Percentiles rank a stretch among this genome's conserved stretches.
phyloP scores from a whole-genome alignment of 202 grass and related monocot genomes.

The Dendrocalamus latiflorus region DNA sequence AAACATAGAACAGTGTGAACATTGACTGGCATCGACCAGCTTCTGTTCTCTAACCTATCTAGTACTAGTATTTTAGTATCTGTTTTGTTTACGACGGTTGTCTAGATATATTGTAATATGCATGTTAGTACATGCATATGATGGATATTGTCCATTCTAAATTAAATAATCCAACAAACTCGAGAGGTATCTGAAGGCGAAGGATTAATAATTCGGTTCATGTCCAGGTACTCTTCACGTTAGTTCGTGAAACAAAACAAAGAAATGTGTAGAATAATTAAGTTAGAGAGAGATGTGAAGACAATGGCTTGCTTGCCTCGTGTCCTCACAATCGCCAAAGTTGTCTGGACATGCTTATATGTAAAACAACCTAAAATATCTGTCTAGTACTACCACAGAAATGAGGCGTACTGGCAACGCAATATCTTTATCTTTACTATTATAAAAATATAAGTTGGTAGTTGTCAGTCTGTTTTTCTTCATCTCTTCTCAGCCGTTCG shows the following conservation, averaged over 20 bases:
- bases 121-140: not conserved
- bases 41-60: not conserved
- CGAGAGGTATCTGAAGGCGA: conserved; percentile 6
- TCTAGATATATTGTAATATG: not conserved
- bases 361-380: not conserved
- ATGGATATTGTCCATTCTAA: not conserved
- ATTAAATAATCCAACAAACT: conserved; percentile 16
- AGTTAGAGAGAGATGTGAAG: not conserved
- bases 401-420: no score
- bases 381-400: no score
- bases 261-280: not conserved
- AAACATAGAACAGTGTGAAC: not conserved
- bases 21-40: not conserved
- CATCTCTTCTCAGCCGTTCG: no score
- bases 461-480: rapidly evolving
- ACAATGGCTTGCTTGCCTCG: conserved; percentile 13
- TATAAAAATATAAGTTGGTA: no score
- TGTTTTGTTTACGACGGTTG: not conserved
- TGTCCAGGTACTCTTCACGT: conserved; percentile 39
- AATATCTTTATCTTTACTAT: no score
- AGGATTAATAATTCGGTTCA: not conserved
- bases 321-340: conserved; percentile 22
- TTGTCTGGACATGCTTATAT: not conserved
- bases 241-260: not conserved
- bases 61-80: not conserved